Conservation (phyloP, 192 early-diverging fungal species). For the Mortierella hygrophila region DNA sequence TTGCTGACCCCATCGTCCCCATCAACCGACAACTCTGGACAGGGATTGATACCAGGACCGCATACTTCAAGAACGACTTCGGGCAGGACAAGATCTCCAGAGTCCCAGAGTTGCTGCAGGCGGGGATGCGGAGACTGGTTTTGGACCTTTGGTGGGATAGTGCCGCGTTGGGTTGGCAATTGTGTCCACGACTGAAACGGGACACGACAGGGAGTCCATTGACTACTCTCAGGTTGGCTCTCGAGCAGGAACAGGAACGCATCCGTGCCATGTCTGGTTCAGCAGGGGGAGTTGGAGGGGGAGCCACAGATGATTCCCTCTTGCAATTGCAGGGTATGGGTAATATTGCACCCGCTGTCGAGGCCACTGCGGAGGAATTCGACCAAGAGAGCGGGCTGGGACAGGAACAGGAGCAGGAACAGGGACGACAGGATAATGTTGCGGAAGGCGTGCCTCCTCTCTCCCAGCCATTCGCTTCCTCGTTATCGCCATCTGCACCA, state of each 20-base stretch:
- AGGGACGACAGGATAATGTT: background rate
- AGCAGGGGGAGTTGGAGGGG: no score
- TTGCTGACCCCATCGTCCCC: constrained; percentile 34
- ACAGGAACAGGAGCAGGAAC: background rate
- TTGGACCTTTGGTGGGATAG: constrained; percentile 53
- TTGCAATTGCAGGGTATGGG: constrained; percentile 25
- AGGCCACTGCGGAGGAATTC: constrained; percentile 1
- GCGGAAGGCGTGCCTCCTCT: no score
- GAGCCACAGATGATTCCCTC: background rate
- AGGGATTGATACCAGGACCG: constrained; percentile 39
- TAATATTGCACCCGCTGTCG: background rate
- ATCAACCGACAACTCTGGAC: constrained; percentile 38
- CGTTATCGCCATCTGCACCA: no score
- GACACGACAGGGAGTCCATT: background rate
- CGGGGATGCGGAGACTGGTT: constrained; percentile 42
- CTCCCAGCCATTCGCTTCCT: no score
- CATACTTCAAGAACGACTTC: constrained; percentile 41
- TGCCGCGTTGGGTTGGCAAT: constrained; percentile 35
- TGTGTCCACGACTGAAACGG: constrained; percentile 39
- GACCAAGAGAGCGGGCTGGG: background rate
- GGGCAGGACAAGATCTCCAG: constrained; percentile 25
- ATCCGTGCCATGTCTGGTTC: background rate
- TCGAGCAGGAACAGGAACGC: constrained; percentile 14
- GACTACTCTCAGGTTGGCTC: background rate
- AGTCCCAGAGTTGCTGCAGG: constrained; percentile 30